phyloP scores from a whole-genome alignment of 495 filamentous ascomycete species.

The Neurospora cerealis region DNA sequence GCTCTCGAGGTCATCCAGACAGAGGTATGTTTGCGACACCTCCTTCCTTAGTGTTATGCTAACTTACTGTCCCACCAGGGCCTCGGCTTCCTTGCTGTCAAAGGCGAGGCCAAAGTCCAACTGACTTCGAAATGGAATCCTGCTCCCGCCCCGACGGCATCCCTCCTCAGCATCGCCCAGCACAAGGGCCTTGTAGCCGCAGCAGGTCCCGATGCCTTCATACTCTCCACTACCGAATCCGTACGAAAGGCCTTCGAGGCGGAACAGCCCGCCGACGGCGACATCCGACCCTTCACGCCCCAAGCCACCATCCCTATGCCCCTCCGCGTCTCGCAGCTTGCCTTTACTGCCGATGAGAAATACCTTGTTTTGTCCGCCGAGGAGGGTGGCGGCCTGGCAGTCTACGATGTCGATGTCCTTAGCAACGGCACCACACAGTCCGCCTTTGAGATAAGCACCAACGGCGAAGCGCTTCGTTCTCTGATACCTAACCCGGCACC shows the following conservation, averaged over 20 bases:
- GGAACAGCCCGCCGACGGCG: constrained; percentile 46
- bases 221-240: constrained; percentile 65
- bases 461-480: constrained; percentile 60
- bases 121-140: constrained; percentile 72
- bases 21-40: constrained; percentile 11
- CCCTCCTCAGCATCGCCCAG: constrained; percentile 78
- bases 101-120: constrained; percentile 71
- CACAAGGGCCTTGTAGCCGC: constrained; percentile 77
- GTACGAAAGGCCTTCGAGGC: constrained; percentile 65
- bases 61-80: constrained; percentile 37
- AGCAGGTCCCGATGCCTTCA: constrained; percentile 68
- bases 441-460: constrained; percentile 64
- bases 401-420: constrained; percentile 65
- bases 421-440: constrained; percentile 53
- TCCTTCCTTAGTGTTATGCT: not conserved
- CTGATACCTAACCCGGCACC: constrained; percentile 73
- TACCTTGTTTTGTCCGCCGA: constrained; percentile 79
- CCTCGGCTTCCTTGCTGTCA: constrained; percentile 71
- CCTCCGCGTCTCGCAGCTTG: constrained; percentile 74
- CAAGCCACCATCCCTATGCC: constrained; percentile 62
- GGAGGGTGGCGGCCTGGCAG: constrained; percentile 67
- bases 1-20: constrained; percentile 53
- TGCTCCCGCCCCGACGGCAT: constrained; percentile 68
- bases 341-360: constrained; percentile 76
- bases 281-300: constrained; percentile 63